Conservation (phyloP, 169 alveolate genomes). For the Cryptosporidium canis region DNA sequence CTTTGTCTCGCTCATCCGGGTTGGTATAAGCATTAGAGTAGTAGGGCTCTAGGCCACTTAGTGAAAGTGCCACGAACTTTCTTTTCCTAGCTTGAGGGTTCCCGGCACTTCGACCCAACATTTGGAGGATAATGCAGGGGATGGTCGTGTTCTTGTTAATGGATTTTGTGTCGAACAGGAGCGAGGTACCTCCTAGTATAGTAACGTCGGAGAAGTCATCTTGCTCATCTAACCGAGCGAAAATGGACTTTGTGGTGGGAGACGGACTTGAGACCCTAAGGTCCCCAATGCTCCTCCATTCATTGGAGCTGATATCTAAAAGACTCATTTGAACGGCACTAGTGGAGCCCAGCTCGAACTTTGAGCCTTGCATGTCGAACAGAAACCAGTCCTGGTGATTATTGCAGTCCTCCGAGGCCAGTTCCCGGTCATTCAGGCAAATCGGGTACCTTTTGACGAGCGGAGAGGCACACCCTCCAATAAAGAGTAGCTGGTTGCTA, state of each 20-base stretch:
- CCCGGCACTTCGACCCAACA: not conserved
- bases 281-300: slow-evolving; percentile 13
- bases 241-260: slow-evolving; percentile 5
- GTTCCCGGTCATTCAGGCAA: not conserved
- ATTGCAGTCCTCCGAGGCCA: not conserved
- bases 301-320: not conserved
- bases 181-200: not conserved
- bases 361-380: not conserved
- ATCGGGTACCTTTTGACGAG: slow-evolving; percentile 25
- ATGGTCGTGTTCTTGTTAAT: slow-evolving; percentile 4
- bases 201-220: not conserved
- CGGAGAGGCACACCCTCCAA: slow-evolving; percentile 29
- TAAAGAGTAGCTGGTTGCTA: not conserved
- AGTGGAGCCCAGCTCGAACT: not conserved
- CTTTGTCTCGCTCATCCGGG: not conserved
- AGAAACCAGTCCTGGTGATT: slow-evolving; percentile 17
- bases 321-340: not conserved
- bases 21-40: not conserved
- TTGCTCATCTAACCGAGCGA: not conserved
- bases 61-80: slow-evolving; percentile 18
- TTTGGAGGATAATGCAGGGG: slow-evolving; percentile 41
- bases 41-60: slow-evolving; percentile 43
- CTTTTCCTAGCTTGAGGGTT: not conserved
- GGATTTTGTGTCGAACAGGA: not conserved
- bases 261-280: slow-evolving; percentile 33